Evolutionary conservation across 2,329 filamentous ascomycete genomes (phyloP).

Genomic region (Epichloe amarillans): DNA sequence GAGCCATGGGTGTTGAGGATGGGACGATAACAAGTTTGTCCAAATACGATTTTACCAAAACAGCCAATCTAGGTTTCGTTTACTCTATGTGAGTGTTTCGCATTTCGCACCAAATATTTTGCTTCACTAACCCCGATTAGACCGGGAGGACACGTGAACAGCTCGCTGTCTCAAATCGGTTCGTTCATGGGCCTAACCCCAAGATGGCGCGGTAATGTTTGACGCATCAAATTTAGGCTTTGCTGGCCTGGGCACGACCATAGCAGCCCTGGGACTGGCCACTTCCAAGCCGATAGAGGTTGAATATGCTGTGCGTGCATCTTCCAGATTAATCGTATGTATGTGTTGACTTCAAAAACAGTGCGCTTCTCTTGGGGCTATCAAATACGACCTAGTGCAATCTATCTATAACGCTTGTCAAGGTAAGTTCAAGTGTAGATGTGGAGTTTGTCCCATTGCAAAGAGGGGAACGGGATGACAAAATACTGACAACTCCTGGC

Average conservation of each 20-base stretch:
- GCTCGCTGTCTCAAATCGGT: conserved; percentile 18
- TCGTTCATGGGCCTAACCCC: conserved; percentile 9
- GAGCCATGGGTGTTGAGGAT: conserved; percentile 50
- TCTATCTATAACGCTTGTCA: conserved; percentile 41
- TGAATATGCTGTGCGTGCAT: conserved; percentile 53
- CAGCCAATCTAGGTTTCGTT: conserved; percentile 61
- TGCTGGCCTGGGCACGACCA: conserved; percentile 55
- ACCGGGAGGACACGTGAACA: conserved; percentile 21
- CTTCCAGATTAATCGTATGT: background rate
- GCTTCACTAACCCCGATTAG: conserved; percentile 10
- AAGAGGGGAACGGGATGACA: conserved; percentile 4
- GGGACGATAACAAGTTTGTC: conserved; percentile 54
- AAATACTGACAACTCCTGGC: background rate
- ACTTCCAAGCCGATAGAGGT: conserved; percentile 45
- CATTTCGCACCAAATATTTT: conserved; percentile 6
- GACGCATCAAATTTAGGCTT: conserved; percentile 39
- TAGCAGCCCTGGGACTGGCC: conserved; percentile 49
- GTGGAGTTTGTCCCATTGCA: background rate
- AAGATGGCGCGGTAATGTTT: background rate
- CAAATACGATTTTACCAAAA: conserved; percentile 72
- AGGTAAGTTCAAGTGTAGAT: conserved; percentile 25
- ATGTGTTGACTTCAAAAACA: conserved; percentile 15
- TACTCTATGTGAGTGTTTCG: conserved; percentile 59
- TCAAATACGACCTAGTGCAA: conserved; percentile 55
- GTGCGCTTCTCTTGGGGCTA: conserved; percentile 69